phyloP scores from a whole-genome alignment of 495 filamentous ascomycete species.

The Hypomontagnella submonticulosa region DNA sequence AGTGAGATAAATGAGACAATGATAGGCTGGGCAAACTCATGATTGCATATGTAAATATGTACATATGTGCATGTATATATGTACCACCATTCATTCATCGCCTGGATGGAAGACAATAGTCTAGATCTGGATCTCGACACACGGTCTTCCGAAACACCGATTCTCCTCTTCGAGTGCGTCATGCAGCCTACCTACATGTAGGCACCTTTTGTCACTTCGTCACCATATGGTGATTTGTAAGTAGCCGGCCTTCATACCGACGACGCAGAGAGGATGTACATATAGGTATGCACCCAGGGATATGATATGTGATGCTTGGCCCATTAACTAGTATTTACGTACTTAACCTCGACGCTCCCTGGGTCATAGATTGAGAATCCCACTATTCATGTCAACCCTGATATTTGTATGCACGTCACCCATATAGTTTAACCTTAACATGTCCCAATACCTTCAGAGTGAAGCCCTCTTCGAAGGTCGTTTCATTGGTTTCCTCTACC shows the following conservation, averaged over 20 bases:
- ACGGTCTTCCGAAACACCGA: slow-evolving; percentile 24
- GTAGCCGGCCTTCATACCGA: not conserved
- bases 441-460: slow-evolving; percentile 40
- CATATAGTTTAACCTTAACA: slow-evolving; percentile 12
- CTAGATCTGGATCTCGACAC: slow-evolving; percentile 3
- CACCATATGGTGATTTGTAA: not conserved
- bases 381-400: not conserved
- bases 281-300: no score
- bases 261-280: no score
- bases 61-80: not conserved
- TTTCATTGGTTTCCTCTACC: slow-evolving; percentile 37
- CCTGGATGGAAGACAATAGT: slow-evolving; percentile 16
- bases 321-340: no score
- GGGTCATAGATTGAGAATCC: no score
- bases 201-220: not conserved
- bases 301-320: no score
- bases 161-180: slow-evolving; percentile 19
- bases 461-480: slow-evolving; percentile 30
- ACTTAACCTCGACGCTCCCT: not conserved
- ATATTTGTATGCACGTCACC: not conserved
- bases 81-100: not conserved
- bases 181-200: not conserved
- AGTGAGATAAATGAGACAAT: no score
- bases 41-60: not conserved
- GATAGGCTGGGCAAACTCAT: no score